Conservation (phyloP, 257 asterid species). For the Craterostigma plantagineum region DNA sequence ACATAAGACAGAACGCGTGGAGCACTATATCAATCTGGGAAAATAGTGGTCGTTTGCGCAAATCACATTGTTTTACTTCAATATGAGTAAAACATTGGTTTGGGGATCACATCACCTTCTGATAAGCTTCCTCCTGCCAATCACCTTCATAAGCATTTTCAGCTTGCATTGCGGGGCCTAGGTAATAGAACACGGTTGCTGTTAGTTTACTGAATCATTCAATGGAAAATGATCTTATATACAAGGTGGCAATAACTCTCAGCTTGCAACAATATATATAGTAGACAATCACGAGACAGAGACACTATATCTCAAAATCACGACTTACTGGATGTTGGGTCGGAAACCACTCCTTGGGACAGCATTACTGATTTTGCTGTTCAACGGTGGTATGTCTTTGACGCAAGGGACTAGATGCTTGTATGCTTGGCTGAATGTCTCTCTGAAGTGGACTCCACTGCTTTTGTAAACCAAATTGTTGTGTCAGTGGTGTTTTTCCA, state of each 20-base stretch:
- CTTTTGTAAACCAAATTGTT: constrained; percentile 60
- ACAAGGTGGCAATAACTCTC: too few species aligned
- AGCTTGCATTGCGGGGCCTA: constrained; percentile 69
- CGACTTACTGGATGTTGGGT: constrained; percentile 59
- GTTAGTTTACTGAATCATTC: too few species aligned
- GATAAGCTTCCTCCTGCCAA: constrained; percentile 90
- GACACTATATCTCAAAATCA: too few species aligned
- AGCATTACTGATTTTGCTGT: constrained; percentile 67
- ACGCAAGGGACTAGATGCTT: constrained; percentile 54
- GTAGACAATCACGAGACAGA: too few species aligned
- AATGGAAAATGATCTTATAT: too few species aligned
- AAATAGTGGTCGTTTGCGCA: too few species aligned
- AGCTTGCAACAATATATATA: too few species aligned
- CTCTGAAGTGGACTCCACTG: constrained; percentile 45
- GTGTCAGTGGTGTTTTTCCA: constrained; percentile 67
- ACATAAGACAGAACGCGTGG: too few species aligned
- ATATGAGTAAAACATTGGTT: constrained; percentile 6
- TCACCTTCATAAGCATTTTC: constrained; percentile 61
- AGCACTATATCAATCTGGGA: too few species aligned
- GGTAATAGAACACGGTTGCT: constrained; percentile 22
- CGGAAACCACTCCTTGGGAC: constrained; percentile 54
- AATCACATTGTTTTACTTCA: too few species aligned
- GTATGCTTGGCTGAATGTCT: constrained; percentile 76
- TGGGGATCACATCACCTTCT: constrained; percentile 41
- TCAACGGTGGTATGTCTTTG: constrained; percentile 58